Evolutionary conservation across 768 basidiomycete genomes (phyloP), one percentile per base, ranked within the genome.

Genomic region (Leccinum truebloodii): DNA sequence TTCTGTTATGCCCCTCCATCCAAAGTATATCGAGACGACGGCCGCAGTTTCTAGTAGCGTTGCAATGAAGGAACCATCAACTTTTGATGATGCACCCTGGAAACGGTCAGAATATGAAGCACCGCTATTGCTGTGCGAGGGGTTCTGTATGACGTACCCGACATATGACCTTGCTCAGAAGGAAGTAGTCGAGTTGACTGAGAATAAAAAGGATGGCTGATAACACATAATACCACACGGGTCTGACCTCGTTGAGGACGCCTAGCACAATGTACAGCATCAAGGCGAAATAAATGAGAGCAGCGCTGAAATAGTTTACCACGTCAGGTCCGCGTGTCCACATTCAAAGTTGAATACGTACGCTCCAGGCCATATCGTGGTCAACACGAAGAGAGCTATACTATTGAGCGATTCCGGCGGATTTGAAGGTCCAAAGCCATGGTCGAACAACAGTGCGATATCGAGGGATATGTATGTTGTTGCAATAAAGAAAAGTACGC

Each of bases 1-100:
- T 85, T 95, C 94, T 18, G 94, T 95, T 59, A 95, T 92, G 71
- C 87, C 87, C 73, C 80, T 80, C 95, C 95, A 96, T n/a, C 85
- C 93, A 16, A 87, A 70, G 71, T 84, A 94, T 20, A 96, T 63
- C 4, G 84, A 75, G 12, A 78, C 82, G 1, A 96, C 85, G 0
- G 89, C 76, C 1, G 83, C 86, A 0, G 92, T 92, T 70, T 96
- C 92, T 51, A 96, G 78, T 5, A 95, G 55, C 0, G 95, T 95
- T 1, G 92, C 89, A 26, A 97, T 72, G 72, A 97, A 96, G 3
- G 89, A 86, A 5, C 92, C 92, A 74, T 98, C 96, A 20, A 97
- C 77, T 72, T 86, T 90, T 32, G 75, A 72, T 59, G 82, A 78
- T 18, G 92, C 80, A 24, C 83, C 85, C 84, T 89, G 62, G 58